These are phyloP conservation scores for Vitis hybrid DNA, from an alignment of 177 flowering plant genomes.

Conservation along the genomic window DNA sequence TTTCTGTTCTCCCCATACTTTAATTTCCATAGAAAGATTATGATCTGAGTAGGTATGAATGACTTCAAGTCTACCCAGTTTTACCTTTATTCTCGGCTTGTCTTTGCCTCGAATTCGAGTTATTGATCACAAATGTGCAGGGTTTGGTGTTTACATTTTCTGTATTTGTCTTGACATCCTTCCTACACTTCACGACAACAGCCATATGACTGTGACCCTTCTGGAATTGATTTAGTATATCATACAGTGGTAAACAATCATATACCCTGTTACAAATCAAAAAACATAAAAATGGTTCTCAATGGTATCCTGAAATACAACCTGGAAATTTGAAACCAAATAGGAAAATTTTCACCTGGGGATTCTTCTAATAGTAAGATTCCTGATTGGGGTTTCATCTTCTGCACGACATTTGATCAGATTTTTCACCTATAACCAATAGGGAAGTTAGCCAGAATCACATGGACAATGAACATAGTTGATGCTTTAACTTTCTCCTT, in stretches of 20 bases:
- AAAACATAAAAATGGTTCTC: background rate
- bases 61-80: no score
- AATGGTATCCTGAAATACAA: background rate
- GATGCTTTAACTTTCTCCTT: background rate
- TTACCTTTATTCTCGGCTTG: conserved; percentile 18
- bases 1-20: background rate
- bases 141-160: conserved; percentile 14
- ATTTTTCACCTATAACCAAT: conserved; percentile 51
- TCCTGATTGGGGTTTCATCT: conserved; percentile 51
- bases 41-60: no score
- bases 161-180: conserved; percentile 14
- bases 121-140: background rate
- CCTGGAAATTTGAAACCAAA: conserved; percentile 7
- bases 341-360: conserved; percentile 33
- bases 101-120: conserved; percentile 5
- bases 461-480: background rate
- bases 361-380: conserved; percentile 51
- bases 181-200: conserved; percentile 28
- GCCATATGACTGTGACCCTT: conserved; percentile 64
- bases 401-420: conserved; percentile 48
- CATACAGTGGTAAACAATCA: conserved; percentile 47
- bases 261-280: conserved; percentile 32
- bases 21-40: background rate
- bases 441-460: background rate
- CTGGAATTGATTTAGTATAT: conserved; percentile 49